Evolutionary conservation across 177 flowering plant species (phyloP).

Genomic region (Vitis hybrid): DNA sequence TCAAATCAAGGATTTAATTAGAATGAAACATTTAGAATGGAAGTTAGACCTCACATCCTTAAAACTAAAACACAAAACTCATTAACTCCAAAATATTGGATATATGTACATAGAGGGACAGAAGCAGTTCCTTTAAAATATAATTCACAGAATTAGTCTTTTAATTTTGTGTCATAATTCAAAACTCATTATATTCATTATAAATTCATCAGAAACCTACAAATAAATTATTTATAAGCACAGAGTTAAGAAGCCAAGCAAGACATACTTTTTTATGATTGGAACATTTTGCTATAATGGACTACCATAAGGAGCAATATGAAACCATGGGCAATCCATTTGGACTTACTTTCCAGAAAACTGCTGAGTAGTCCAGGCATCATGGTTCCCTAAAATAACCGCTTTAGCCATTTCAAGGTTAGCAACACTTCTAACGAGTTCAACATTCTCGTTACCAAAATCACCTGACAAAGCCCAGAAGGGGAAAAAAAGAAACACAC

Average conservation of each 20-base stretch:
- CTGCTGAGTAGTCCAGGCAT: slow-evolving; percentile 67
- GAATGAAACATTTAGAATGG: neutral
- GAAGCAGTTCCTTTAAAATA: neutral
- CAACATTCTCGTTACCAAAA: slow-evolving; percentile 87
- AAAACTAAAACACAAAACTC: neutral
- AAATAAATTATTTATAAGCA: too few relatives aligned
- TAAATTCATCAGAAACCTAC: too few relatives aligned
- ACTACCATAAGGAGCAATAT: too few relatives aligned
- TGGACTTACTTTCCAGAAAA: slow-evolving; percentile 57
- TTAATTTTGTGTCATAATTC: neutral
- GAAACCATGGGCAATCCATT: neutral
- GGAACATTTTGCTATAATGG: neutral
- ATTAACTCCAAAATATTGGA: neutral
- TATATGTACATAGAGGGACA: neutral
- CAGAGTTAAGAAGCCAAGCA: too few relatives aligned
- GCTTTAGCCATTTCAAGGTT: slow-evolving; percentile 67
- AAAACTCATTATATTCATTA: neutral
- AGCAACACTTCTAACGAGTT: slow-evolving; percentile 73
- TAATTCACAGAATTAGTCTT: neutral
- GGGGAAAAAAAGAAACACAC: neutral
- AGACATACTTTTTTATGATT: too few relatives aligned
- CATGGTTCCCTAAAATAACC: slow-evolving; percentile 90
- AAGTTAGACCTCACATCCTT: neutral
- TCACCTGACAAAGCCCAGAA: slow-evolving; percentile 55
- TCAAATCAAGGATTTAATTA: slow-evolving; percentile 14